Conservation (phyloP, 352 stramenopile genomes). For the Globisporangium iwayamae region DNA sequence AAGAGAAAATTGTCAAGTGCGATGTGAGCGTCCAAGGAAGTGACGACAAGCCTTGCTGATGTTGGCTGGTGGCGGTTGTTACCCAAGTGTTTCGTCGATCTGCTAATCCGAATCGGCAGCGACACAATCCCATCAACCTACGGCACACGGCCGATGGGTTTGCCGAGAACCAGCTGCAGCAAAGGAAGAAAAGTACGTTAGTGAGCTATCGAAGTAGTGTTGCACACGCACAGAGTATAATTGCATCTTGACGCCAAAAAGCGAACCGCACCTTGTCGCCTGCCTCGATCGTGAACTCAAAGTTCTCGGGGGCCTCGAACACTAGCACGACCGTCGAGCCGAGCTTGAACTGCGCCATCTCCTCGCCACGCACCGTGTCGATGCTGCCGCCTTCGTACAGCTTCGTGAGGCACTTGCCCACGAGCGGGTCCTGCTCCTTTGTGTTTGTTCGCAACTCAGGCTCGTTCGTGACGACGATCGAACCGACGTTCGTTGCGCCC, state of each 20-base stretch:
- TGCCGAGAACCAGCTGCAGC: slow-evolving; percentile 35
- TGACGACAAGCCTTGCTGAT: too few species aligned
- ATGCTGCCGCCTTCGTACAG: slow-evolving; percentile 32
- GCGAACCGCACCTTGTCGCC: slow-evolving; percentile 57
- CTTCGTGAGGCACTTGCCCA: slow-evolving; percentile 53
- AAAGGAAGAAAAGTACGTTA: slow-evolving; percentile 10
- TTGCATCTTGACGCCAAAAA: neutral
- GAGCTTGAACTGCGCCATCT: slow-evolving; percentile 83
- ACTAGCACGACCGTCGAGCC: slow-evolving; percentile 85
- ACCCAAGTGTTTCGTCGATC: too few species aligned
- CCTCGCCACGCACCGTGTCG: slow-evolving; percentile 47
- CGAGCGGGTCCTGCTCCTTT: slow-evolving; percentile 43
- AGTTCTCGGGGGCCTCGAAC: slow-evolving; percentile 75
- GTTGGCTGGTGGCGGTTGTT: too few species aligned
- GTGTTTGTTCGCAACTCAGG: slow-evolving; percentile 66
- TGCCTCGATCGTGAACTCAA: slow-evolving; percentile 68
- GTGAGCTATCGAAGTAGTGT: slow-evolving; percentile 7
- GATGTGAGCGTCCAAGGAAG: too few species aligned
- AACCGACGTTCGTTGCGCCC: slow-evolving; percentile 86
- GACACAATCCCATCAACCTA: neutral
- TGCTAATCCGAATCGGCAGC: too few species aligned
- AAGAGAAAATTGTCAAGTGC: too few species aligned
- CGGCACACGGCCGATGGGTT: slow-evolving; percentile 32
- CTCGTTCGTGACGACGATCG: slow-evolving; percentile 70
- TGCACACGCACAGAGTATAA: neutral